Base-by-base conservation (phyloP, 805 yeast species). In the Yamadazyma olivae region DNA sequence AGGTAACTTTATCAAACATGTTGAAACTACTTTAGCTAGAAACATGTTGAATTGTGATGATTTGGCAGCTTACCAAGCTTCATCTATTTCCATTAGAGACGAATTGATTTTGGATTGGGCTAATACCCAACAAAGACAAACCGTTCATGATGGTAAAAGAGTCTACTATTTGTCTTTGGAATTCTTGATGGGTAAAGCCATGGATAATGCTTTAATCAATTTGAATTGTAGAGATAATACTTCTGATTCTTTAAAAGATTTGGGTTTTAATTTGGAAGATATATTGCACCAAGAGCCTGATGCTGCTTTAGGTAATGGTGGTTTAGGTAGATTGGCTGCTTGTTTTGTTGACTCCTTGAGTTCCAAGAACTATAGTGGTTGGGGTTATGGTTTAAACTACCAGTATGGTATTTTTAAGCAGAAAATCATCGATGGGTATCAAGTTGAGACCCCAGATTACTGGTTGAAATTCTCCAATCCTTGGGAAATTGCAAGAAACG, bases 311-410 rank as follows among this genome's bases (percentile, higher is more conserved):
- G 97, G 97, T 53, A 90, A 90, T 54, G 97, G 97, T 56, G 97
- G 97, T 45, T 69, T 89, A 38, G 97, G 97, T 44, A 78, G 97
- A 57, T 71, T 89, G 54, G 96, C 96, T 16, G 96, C 96, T 15
- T 90, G 96, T 63, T 89, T 88, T 56, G 77, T 89, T 32, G 96
- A 90, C 64, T 87, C 96, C 1, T 67, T 89, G 57, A 78, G 93
- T 23, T 80, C 95, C 4, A 83, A 85, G 46, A 81, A 85, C 59
- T 86, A 85, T 59, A 88, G 95, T 13, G 95, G 95, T 34, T 89
- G 97, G 97, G 97, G 97, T 45, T 89, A 89, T 59, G 96, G 97
- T 41, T 68, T 89, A 49, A 82, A 95, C 57, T 89, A 89, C 66
- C 88, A 88, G 61, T 89, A 90, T 56, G 97, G 97, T 59, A 89